Percentiles rank a stretch among this genome's conserved stretches.
Evolutionary conservation across 108 stramenopile genomes (phyloP).

Genomic region (Stephanodiscus triporus): DNA sequence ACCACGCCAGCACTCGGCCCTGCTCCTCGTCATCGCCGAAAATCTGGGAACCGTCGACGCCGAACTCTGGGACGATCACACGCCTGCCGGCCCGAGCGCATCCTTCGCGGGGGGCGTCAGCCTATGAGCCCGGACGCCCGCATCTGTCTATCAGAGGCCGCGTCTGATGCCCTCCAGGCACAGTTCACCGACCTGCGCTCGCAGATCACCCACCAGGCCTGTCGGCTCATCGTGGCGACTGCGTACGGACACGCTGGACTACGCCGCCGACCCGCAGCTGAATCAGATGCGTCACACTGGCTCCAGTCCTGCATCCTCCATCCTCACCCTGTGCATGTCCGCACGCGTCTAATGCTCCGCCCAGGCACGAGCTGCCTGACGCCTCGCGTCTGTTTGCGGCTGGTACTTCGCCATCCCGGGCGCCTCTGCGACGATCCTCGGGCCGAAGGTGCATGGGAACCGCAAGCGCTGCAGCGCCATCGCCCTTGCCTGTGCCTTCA

Average conservation of each 20-base stretch:
- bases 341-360: slow-evolving; percentile 51
- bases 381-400: slow-evolving; percentile 37
- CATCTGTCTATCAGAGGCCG: slow-evolving; percentile 34
- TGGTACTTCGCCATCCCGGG: too few relatives aligned
- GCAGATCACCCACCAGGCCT: slow-evolving; percentile 54
- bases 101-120: slow-evolving; percentile 41
- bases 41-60: slow-evolving; percentile 31
- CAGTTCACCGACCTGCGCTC: slow-evolving; percentile 54
- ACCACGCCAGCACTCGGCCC: slow-evolving; percentile 35
- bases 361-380: slow-evolving; percentile 42
- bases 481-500: slow-evolving; percentile 38
- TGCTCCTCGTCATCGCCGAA: slow-evolving; percentile 24
- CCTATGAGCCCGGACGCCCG: slow-evolving; percentile 21
- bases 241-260: slow-evolving; percentile 38
- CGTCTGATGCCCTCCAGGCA: slow-evolving; percentile 45
- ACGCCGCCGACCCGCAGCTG: slow-evolving; percentile 20
- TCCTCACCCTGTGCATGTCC: slow-evolving; percentile 39
- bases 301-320: slow-evolving; percentile 36
- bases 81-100: slow-evolving; percentile 51
- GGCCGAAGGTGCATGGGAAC: slow-evolving; percentile 49
- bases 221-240: slow-evolving; percentile 26
- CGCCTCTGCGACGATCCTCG: slow-evolving; percentile 43
- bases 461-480: slow-evolving; percentile 37
- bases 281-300: slow-evolving; percentile 1
- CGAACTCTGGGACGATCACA: slow-evolving; percentile 48